Percentiles rank a stretch among this genome's conserved stretches.
Evolutionary conservation across 1,284 basidiomycete species (phyloP).

Genomic region (Apiotrichum domesticum): DNA sequence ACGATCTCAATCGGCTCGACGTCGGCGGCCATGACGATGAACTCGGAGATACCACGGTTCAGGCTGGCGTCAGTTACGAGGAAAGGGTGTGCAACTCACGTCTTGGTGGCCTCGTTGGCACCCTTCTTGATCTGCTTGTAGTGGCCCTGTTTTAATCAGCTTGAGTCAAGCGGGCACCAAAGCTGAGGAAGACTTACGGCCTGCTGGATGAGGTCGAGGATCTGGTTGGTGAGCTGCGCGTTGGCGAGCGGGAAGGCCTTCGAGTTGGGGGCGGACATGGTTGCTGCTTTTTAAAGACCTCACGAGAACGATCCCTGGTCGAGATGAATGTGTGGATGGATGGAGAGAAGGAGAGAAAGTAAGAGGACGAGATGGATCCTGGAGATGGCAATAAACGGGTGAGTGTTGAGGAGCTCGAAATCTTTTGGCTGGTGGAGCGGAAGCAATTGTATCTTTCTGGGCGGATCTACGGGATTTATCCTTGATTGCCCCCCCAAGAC

Average conservation of each 20-base stretch:
- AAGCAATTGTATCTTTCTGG: too few relatives aligned
- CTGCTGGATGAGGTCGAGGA: slow-evolving; percentile 82
- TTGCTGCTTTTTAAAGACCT: slow-evolving; percentile 20
- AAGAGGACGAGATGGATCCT: too few relatives aligned
- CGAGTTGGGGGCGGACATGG: slow-evolving; percentile 48
- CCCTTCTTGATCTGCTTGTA: slow-evolving; percentile 98
- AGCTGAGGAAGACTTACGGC: slow-evolving; percentile 44
- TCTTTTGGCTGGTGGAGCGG: too few relatives aligned
- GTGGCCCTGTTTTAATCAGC: background rate
- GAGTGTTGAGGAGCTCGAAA: too few relatives aligned
- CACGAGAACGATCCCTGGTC: slow-evolving; percentile 35
- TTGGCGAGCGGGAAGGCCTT: slow-evolving; percentile 94
- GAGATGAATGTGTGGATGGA: slow-evolving; percentile 4
- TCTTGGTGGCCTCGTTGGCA: slow-evolving; percentile 68
- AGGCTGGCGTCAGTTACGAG: slow-evolving; percentile 7
- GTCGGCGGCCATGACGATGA: slow-evolving; percentile 96
- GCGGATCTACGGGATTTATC: too few relatives aligned
- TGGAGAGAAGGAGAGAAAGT: too few relatives aligned
- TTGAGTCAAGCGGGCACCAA: background rate
- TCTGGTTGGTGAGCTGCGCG: slow-evolving; percentile 86
- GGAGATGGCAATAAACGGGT: too few relatives aligned
- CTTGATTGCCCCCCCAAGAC: too few relatives aligned
- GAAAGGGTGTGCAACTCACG: slow-evolving; percentile 34
- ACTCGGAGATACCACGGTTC: slow-evolving; percentile 88
- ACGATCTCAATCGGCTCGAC: slow-evolving; percentile 79